Evolutionary conservation across 805 yeast species (phyloP).

Genomic region (Suhomyces prunicola): DNA sequence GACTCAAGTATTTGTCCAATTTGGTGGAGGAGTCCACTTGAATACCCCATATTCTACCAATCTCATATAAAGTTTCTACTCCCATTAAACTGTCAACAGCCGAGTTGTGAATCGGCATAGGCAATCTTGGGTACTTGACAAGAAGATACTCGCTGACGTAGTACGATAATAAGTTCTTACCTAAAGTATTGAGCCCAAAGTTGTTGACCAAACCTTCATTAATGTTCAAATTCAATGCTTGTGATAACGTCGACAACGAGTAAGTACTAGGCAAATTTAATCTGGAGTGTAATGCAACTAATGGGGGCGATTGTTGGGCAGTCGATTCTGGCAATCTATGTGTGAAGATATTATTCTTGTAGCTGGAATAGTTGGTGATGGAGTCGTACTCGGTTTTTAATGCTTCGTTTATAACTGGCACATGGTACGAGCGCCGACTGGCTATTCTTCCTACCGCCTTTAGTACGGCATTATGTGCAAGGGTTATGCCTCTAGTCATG

Average conservation of each 20-base stretch:
- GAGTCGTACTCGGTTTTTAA: conserved; percentile 31
- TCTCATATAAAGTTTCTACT: conserved; percentile 55
- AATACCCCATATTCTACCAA: conserved; percentile 87
- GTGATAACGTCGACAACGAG: conserved; percentile 67
- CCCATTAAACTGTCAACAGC: conserved; percentile 78
- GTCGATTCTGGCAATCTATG: conserved; percentile 46
- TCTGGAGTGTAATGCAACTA: conserved; percentile 77
- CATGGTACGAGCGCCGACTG: conserved; percentile 2
- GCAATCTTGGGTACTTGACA: conserved; percentile 83
- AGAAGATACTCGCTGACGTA: conserved; percentile 73
- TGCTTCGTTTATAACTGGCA: conserved; percentile 7
- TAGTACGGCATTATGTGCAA: background rate
- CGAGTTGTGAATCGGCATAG: conserved; percentile 69
- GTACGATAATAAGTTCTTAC: conserved; percentile 71
- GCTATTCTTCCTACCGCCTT: conserved; percentile 3
- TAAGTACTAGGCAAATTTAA: conserved; percentile 58
- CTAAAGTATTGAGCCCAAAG: conserved; percentile 76
- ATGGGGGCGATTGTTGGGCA: conserved; percentile 61
- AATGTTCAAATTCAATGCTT: conserved; percentile 64
- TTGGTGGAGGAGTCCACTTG: conserved; percentile 66
- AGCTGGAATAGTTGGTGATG: conserved; percentile 37
- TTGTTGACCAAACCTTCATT: conserved; percentile 58
- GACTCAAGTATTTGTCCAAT: conserved; percentile 61
- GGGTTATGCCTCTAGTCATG: conserved; percentile 3
- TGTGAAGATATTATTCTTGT: conserved; percentile 39